These are phyloP conservation scores for Camelina neglecta DNA, from an alignment of 345 rosid genomes.

Conservation along the genomic window DNA sequence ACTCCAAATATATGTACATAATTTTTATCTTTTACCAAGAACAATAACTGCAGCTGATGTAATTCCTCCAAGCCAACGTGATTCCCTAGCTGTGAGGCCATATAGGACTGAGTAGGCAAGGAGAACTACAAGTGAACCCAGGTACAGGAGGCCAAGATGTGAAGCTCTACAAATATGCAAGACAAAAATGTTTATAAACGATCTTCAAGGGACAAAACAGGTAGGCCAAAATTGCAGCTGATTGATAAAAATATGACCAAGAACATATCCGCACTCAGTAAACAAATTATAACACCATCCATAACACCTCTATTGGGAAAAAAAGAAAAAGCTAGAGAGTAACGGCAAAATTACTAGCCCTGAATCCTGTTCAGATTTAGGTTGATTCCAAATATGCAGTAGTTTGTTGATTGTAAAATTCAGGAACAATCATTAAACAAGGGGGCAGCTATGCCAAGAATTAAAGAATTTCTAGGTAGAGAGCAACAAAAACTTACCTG, in stretches of 20 bases:
- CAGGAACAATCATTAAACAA: conserved; percentile 28
- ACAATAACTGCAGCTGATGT: conserved; percentile 95
- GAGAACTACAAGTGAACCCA: conserved; percentile 84
- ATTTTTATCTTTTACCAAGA: conserved; percentile 61
- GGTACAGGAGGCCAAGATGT: conserved; percentile 91
- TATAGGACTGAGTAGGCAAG: conserved; percentile 88
- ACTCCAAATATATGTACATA: conserved; percentile 30
- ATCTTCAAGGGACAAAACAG: conserved; percentile 12
- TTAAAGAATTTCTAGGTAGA: conserved; percentile 18
- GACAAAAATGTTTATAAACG: not conserved
- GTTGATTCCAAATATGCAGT: conserved; percentile 17
- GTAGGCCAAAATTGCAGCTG: conserved; percentile 16
- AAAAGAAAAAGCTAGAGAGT: not conserved
- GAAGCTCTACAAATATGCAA: conserved; percentile 72
- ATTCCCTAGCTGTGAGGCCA: conserved; percentile 93
- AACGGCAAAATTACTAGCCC: conserved; percentile 2
- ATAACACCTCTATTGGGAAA: not conserved
- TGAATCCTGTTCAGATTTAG: conserved; percentile 14
- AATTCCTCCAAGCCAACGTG: conserved; percentile 95
- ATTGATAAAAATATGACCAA: not conserved
- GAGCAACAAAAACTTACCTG: conserved; percentile 53
- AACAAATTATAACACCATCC: conserved; percentile 10
- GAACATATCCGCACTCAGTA: conserved; percentile 18
- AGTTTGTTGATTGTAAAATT: conserved; percentile 24
- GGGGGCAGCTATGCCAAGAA: conserved; percentile 22